Base-by-base conservation (phyloP, 441 rosid species). In the Arabidopsis hybrid region DNA sequence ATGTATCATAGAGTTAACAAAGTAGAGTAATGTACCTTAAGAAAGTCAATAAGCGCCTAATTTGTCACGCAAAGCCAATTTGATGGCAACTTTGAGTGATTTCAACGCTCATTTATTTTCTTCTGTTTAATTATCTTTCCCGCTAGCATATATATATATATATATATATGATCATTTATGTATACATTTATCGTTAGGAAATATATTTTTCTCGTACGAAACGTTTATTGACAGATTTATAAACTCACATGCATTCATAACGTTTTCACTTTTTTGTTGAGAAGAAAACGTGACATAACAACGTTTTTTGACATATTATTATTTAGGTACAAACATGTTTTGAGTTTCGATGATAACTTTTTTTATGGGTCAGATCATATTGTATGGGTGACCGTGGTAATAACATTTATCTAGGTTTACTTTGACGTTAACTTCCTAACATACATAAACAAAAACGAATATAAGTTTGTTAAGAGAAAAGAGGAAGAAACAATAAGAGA, bases 71-170 rank as follows among this genome's bases (percentile, higher is more conserved):
- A 61, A 63, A 78, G 52, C 63, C 65, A 65, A 67, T 60, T 78
- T 73, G 82, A 79, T 67, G 72, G 55, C 69, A 73, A 17, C 50
- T 57, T 63, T 86, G 60, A 83, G 88, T 78, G 76, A 79, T 80
- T 77, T 80, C 43, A 78, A 85, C 80, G 83, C 78, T 67, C 71
- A 16, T 52, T 26, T 52, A 7, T 21, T 52, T 52, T 52, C 1
- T 61, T 45, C 21, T 40, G 5, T 16, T 35, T 35, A 35, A 11
- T 4, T 1, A 2, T 14, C n/a, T 21, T 32, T 1, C 10, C 32
- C 18, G 1, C 3, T 46, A 46, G 4, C n/a, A n/a, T n/a, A n/a
- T n/a, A n/a, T n/a, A n/a, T n/a, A n/a, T n/a, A n/a, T n/a, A 21
- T 21, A 21, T 21, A 21, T 21, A 21, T 21, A 21, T 21, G 26